phyloP scores from a whole-genome alignment of 495 filamentous ascomycete species.

The Aspergillus homomorphus region DNA sequence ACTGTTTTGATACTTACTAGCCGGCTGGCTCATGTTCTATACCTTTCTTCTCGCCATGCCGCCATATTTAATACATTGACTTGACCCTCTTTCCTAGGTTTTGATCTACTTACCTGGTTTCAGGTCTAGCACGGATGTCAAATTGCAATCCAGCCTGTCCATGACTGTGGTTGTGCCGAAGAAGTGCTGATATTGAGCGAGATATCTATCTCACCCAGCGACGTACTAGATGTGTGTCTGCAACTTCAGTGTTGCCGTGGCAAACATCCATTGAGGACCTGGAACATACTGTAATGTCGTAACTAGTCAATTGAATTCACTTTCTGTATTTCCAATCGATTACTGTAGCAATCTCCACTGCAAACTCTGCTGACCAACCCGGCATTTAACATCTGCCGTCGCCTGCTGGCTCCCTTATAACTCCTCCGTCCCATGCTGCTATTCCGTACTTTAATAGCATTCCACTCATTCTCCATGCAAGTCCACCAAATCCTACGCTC shows the following conservation, averaged over 20 bases:
- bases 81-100: slow-evolving; percentile 9
- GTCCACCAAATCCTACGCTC: too few species aligned
- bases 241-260: slow-evolving; percentile 35
- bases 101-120: background rate
- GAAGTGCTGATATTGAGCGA: slow-evolving; percentile 62
- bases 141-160: slow-evolving; percentile 84
- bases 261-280: slow-evolving; percentile 52
- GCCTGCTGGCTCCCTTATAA: too few species aligned
- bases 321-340: background rate
- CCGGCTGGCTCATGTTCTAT: slow-evolving; percentile 29
- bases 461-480: too few species aligned
- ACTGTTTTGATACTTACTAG: slow-evolving; percentile 27
- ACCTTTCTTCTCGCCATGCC: slow-evolving; percentile 10
- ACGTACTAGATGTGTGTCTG: slow-evolving; percentile 52
- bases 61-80: slow-evolving; percentile 27
- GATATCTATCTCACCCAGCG: slow-evolving; percentile 35
- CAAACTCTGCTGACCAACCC: too few species aligned
- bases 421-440: too few species aligned
- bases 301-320: slow-evolving; percentile 1
- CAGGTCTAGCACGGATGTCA: slow-evolving; percentile 95
- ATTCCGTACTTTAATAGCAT: too few species aligned
- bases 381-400: too few species aligned
- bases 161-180: slow-evolving; percentile 96
- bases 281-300: slow-evolving; percentile 30
- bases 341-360: too few species aligned